Conservation (phyloP, 441 rosid species). For the Gossypium gossypioides region DNA sequence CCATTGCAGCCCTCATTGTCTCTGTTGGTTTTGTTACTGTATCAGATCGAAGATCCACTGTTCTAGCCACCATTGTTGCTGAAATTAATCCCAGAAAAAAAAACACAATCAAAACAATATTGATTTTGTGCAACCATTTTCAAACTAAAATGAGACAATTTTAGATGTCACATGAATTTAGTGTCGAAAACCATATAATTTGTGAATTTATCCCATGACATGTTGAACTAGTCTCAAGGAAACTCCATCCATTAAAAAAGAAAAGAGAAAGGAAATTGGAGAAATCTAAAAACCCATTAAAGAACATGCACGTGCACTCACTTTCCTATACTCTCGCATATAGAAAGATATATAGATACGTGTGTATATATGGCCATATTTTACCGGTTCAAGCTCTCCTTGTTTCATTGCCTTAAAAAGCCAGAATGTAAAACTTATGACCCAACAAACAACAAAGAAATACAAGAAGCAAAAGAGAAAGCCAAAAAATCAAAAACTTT, state of each 20-base stretch:
- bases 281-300: background rate
- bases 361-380: background rate
- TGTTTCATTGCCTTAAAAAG: background rate
- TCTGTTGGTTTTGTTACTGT: slow-evolving; percentile 85
- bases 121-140: background rate
- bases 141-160: background rate
- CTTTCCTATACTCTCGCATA: background rate
- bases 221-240: background rate
- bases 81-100: slow-evolving; percentile 12
- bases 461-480: background rate
- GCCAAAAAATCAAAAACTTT: background rate
- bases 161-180: background rate
- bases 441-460: background rate
- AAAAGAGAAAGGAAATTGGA: background rate
- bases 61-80: slow-evolving; percentile 50
- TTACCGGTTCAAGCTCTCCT: background rate
- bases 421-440: background rate
- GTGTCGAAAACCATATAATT: background rate
- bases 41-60: slow-evolving; percentile 83
- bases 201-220: background rate
- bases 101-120: background rate
- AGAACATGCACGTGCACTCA: background rate
- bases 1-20: slow-evolving; percentile 84
- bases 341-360: background rate
- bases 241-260: background rate